Evolutionary conservation across 2,329 filamentous ascomycete genomes (phyloP), one percentile per base, ranked within the genome.

Genomic region (Cladophialophora exuberans): DNA sequence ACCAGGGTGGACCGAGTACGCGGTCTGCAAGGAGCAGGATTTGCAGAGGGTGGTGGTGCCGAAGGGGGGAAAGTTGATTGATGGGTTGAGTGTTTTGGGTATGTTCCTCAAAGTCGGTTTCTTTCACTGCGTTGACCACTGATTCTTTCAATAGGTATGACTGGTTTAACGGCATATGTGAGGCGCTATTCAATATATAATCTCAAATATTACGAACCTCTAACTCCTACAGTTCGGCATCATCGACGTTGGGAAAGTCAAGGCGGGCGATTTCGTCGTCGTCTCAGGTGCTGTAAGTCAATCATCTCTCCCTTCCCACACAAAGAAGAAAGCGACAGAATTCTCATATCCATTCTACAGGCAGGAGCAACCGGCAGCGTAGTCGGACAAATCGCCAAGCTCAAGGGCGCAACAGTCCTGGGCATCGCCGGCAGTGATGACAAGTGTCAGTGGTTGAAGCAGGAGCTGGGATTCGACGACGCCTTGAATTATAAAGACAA

Each of bases 251-350:
- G 88, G 83, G 2, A 74, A 86, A 52, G 82, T 87, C 35, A 83
- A 86, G 69, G 70, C 80, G 1, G 87, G 87, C 3, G 87, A 92
- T 61, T 84, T 87, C 3, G 88, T 93, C 1, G 87, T 92, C 6
- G 86, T 93, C 0, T 88, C 84, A 6, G 88, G 87, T 5, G 89
- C 89, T 1, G 89, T n/a, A n/a, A n/a, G n/a, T n/a, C n/a, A n/a
- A n/a, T n/a, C 89, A 0, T n/a, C n/a, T n/a, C n/a, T n/a, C n/a
- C n/a, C n/a, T n/a, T n/a, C n/a, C n/a, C n/a, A n/a, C n/a, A n/a
- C n/a, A n/a, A n/a, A n/a, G n/a, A n/a, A n/a, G n/a, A n/a, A n/a
- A n/a, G n/a, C n/a, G n/a, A n/a, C n/a, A n/a, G n/a, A n/a, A n/a
- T n/a, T n/a, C n/a, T n/a, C n/a, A n/a, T n/a, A n/a, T n/a, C n/a